These are phyloP conservation scores for Waltergamsia citrina DNA, from an alignment of 2,329 filamentous ascomycete genomes.

Conservation along the genomic window DNA sequence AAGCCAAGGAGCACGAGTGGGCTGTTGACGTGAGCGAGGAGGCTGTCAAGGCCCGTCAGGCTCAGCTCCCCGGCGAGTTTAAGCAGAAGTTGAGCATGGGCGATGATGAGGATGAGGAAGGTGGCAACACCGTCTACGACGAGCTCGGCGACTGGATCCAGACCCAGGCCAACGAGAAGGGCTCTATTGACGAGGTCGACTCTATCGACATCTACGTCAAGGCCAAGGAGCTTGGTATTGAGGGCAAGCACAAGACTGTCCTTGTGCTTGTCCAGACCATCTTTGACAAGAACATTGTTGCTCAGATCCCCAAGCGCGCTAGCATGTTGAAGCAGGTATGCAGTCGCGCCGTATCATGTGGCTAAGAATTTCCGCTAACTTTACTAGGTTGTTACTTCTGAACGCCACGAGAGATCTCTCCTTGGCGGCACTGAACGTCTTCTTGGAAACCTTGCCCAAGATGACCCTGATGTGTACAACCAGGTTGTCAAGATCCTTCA, in stretches of 20 bases:
- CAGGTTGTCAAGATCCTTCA: constrained; percentile 80
- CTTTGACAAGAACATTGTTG: constrained; percentile 82
- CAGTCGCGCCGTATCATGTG: too few species aligned
- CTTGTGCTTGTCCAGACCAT: constrained; percentile 87
- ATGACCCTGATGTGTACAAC: constrained; percentile 66
- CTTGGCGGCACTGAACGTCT: constrained; percentile 93
- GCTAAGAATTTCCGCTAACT: constrained; percentile 16
- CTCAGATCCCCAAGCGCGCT: constrained; percentile 78
- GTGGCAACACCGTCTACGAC: constrained; percentile 72
- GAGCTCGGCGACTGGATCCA: constrained; percentile 90
- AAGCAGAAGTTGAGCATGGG: constrained; percentile 84
- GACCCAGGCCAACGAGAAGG: constrained; percentile 60
- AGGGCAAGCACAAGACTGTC: constrained; percentile 87
- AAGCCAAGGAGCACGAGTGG: constrained; percentile 83
- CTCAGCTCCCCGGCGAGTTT: constrained; percentile 87
- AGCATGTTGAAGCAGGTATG: constrained; percentile 83
- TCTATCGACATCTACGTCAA: constrained; percentile 93
- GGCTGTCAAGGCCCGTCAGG: constrained; percentile 88
- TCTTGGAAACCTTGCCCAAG: constrained; percentile 59
- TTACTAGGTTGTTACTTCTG: constrained; percentile 66
- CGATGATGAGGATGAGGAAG: constrained; percentile 73
- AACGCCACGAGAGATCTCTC: constrained; percentile 91
- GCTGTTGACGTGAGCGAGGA: constrained; percentile 93
- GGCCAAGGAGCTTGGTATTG: constrained; percentile 91
- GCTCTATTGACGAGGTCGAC: constrained; percentile 68